Evolutionary conservation across 768 basidiomycete genomes (phyloP), one percentile per base, ranked within the genome.

Genomic region (Tulasnella sp.): DNA sequence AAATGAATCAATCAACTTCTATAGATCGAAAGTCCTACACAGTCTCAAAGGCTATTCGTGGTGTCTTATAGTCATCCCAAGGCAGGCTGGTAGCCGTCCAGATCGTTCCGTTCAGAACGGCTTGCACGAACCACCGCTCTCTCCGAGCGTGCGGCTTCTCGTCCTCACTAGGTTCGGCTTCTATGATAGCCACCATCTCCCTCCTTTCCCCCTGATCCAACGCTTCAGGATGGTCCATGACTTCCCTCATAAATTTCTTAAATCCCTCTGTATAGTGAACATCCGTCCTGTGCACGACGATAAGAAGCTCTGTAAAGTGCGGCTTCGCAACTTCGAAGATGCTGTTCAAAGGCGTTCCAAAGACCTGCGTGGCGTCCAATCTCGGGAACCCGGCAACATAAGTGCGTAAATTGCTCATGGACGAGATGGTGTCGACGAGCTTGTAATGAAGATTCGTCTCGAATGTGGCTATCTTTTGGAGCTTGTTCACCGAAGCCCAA

Each of bases 361-460:
- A 42, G 6, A 73, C 71, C 29, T 73, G 71, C 6, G 71, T 73
- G 13, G 40, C 71, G 35, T 42, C 71, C 40, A 73, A 20, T 37
- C 40, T 42, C 23, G 71, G 71, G 15, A 73, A 73, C 6, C 71
- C 71, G 40, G 46, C 46, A 42, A 42, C 71, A 40, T 42, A 73
- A 26, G 40, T 73, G 11, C 46, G 40, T 26, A 73, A 40, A 29
- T 73, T 26, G 13, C n/a, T 73, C 40, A 73, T 42, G 40, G 29
- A 32, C 40, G 71, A 42, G 9, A 48, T 37, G 26, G 71, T 73
- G 46, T 73, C 71, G 40, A 48, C 71, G 40, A 73, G 71, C 15
- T 73, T 73, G 71, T 73, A 48, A 42, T 73, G 71, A 42, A 73
- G 71, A 40, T 73, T 48, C n/a, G 46, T 48, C 40, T 48, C 40